These are phyloP conservation scores for Mycena galopus DNA, from an alignment of 768 basidiomycete genomes.

Conservation along the genomic window DNA sequence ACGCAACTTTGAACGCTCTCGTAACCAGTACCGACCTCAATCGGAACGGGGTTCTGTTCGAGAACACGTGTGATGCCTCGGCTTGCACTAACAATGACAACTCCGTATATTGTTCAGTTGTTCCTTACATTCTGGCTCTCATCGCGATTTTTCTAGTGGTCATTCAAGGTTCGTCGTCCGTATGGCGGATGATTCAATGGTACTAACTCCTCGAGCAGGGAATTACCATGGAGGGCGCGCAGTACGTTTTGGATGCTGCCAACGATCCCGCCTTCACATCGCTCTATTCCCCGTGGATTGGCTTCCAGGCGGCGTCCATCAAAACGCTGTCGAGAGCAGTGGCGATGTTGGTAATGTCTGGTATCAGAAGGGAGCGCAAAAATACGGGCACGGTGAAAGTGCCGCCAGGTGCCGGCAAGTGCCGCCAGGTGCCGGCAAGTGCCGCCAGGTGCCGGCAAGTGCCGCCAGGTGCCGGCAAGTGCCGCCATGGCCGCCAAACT, in stretches of 20 bases:
- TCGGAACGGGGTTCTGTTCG: slow-evolving; percentile 2
- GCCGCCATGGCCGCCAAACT: too few relatives aligned
- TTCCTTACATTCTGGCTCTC: not conserved
- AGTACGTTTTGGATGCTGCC: slow-evolving; percentile 16
- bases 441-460: too few relatives aligned
- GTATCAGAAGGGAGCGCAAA: not conserved
- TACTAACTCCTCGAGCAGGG: slow-evolving; percentile 1
- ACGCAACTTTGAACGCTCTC: slow-evolving; percentile 9
- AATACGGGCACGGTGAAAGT: too few relatives aligned
- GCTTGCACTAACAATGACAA: slow-evolving; percentile 18
- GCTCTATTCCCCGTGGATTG: slow-evolving; percentile 6
- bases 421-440: too few relatives aligned
- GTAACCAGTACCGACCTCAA: not conserved
- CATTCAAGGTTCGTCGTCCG: slow-evolving; percentile 8
- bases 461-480: too few relatives aligned
- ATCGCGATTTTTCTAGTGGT: not conserved
- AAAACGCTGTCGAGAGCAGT: not conserved
- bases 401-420: too few relatives aligned
- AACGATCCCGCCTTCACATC: not conserved
- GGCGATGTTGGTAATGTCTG: slow-evolving; percentile 18
- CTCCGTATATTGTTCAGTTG: not conserved
- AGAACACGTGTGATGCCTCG: slow-evolving; percentile 2
- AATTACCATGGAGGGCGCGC: slow-evolving; percentile 8
- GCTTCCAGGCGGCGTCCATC: slow-evolving; percentile 7
- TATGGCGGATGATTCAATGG: not conserved